Conservation (phyloP, 2,329 filamentous ascomycete species). For the Trichophyton rubrum region DNA sequence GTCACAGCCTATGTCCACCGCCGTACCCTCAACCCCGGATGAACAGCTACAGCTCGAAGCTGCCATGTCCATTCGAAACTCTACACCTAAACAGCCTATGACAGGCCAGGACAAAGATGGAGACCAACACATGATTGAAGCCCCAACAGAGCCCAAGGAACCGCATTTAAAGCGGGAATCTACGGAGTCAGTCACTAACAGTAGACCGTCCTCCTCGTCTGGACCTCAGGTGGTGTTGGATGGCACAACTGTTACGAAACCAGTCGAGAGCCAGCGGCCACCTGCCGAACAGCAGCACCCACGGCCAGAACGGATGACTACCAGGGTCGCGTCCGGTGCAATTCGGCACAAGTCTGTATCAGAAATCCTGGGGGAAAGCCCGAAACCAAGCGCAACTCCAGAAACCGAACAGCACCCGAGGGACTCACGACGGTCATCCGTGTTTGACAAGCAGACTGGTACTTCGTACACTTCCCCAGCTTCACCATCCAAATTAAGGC, state of each 20-base stretch:
- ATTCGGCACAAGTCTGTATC: constrained; percentile 61
- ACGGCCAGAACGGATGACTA: constrained; percentile 48
- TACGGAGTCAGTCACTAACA: not conserved
- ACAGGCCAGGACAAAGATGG: not conserved
- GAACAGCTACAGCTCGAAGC: constrained; percentile 46
- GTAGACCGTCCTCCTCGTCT: not conserved
- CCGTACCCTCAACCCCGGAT: constrained; percentile 42
- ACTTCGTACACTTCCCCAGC: constrained; percentile 25
- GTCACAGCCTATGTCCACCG: not conserved
- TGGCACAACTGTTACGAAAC: not conserved
- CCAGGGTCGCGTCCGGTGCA: constrained; percentile 56
- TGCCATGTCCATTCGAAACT: constrained; percentile 34
- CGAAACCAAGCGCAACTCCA: constrained; percentile 26
- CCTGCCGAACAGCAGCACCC: constrained; percentile 17
- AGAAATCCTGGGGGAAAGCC: constrained; percentile 54
- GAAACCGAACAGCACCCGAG: constrained; percentile 20
- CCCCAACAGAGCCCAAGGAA: not conserved
- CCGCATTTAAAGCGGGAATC: not conserved
- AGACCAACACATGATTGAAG: not conserved
- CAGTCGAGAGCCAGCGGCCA: not conserved
- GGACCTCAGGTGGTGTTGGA: not conserved
- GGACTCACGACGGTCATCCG: constrained; percentile 15
- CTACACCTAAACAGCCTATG: not conserved
- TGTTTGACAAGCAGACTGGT: constrained; percentile 12
- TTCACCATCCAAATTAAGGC: not conserved